Base-by-base conservation (phyloP, 139 green algal genomes). In the Spirogloea muscicola region DNA sequence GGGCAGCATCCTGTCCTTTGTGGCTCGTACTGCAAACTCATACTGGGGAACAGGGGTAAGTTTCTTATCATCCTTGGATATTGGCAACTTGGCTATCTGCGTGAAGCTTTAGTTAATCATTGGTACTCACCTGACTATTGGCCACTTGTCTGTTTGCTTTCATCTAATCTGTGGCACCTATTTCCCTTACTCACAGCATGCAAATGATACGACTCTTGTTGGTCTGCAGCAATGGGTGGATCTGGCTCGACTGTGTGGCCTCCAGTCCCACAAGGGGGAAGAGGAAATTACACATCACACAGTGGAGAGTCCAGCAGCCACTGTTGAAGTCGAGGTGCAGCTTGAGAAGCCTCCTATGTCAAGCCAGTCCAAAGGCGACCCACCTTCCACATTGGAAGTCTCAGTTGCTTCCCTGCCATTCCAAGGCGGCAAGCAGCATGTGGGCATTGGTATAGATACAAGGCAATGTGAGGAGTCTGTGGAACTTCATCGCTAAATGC, bases 191-290 rank as follows among this genome's bases (percentile, higher is more conserved):
- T 43, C 49, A 43, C 29, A 21, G 18, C 31, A 41, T 66, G 1
- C 44, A 52, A 16, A 27, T 52, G 13, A 13, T 68, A 2, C 36
- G n/a, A 18, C 27, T 6, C 36, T 68, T 43, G 4, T 37, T 68
- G 16, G 9, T 3, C n/a, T 76, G n/a, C 67, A 76, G 67, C 67
- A 76, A 76, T 76, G 67, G 67, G 39, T 76, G 38, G 67, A 76
- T 5, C 55, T 76, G 49, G 67, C 67, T 3, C 67, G 67, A 1
- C 29, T 29, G 27, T 36, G 18, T 25, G 48, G 48, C 4, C 67
- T 76, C 18, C 67, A 76, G 31, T 37, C 46, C 7, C 63, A 72
- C 25, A 65, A 72, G 21, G 37, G 59, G 38, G 63, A 72, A 65
- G 59, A 39, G 25, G n/a, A n/a, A n/a, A n/a, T n/a, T n/a, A n/a